Evolutionary conservation across 2,329 filamentous ascomycete species (phyloP).

Genomic region (Scytalidium lignicola): DNA sequence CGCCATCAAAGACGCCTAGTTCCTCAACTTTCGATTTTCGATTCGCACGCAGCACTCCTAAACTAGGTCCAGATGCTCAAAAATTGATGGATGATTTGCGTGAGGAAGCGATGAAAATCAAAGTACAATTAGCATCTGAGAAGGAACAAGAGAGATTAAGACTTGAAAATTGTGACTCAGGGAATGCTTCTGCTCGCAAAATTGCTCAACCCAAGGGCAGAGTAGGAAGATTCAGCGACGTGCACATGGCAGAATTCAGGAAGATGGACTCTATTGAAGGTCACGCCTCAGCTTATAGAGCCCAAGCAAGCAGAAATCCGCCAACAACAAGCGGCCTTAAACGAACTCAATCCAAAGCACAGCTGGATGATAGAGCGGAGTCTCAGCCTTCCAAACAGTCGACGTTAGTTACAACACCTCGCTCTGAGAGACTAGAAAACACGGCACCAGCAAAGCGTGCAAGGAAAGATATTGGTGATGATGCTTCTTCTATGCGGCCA

Average conservation of each 20-base stretch:
- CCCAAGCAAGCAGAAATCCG: slow-evolving; percentile 47
- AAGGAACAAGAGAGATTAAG: slow-evolving; percentile 49
- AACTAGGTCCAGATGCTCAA: slow-evolving; percentile 57
- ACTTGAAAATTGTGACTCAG: slow-evolving; percentile 36
- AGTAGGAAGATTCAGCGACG: slow-evolving; percentile 73
- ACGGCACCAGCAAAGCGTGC: slow-evolving; percentile 60
- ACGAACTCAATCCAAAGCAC: slow-evolving; percentile 54
- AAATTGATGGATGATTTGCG: slow-evolving; percentile 63
- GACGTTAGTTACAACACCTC: slow-evolving; percentile 1
- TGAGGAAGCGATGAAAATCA: slow-evolving; percentile 66
- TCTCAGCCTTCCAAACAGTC: slow-evolving; percentile 31
- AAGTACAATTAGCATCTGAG: slow-evolving; percentile 60
- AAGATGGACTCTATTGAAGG: slow-evolving; percentile 97
- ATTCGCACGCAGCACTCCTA: slow-evolving; percentile 48
- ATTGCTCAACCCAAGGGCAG: slow-evolving; percentile 78
- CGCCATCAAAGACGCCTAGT: slow-evolving; percentile 55
- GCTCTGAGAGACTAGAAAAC: slow-evolving; percentile 22
- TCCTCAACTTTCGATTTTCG: slow-evolving; percentile 62
- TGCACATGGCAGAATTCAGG: slow-evolving; percentile 83
- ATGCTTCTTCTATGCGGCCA: slow-evolving; percentile 62
- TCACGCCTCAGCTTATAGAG: slow-evolving; percentile 74
- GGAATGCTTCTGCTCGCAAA: slow-evolving; percentile 50
- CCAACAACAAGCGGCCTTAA: slow-evolving; percentile 42
- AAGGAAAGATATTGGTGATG: slow-evolving; percentile 62
- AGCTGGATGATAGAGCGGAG: slow-evolving; percentile 56